Conservation (phyloP, 176 grass and related monocot genomes). For the Oryza australiensis region DNA sequence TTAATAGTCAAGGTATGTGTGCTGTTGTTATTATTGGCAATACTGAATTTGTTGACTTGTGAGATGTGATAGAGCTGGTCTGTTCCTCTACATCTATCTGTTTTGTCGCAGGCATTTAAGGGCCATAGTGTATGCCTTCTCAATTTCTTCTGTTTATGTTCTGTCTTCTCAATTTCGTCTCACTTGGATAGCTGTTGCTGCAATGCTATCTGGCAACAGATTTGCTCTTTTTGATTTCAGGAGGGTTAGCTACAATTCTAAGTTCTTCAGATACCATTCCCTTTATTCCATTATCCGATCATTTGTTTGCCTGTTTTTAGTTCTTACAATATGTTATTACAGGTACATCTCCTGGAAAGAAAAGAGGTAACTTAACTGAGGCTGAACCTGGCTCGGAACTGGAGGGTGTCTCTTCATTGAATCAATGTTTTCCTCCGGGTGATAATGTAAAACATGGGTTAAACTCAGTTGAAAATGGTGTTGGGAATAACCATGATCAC, state of each 20-base stretch:
- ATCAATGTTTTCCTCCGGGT: slow-evolving; percentile 37
- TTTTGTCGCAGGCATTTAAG: background rate
- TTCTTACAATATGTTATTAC: slow-evolving; percentile 52
- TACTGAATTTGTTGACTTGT: background rate
- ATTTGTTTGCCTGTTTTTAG: slow-evolving; percentile 1
- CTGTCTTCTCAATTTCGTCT: background rate
- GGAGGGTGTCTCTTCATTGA: slow-evolving; percentile 33
- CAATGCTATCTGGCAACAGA: slow-evolving; percentile 22
- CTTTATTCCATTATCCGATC: background rate
- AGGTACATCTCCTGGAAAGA: slow-evolving; percentile 44
- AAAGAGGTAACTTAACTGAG: slow-evolving; percentile 22
- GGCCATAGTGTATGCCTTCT: background rate
- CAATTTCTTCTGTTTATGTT: slow-evolving; percentile 8
- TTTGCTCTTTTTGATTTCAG: background rate
- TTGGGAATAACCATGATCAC: slow-evolving; percentile 6
- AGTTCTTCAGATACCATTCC: background rate
- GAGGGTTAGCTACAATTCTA: background rate
- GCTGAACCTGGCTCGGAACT: slow-evolving; percentile 23
- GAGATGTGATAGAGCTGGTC: background rate
- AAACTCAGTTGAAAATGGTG: slow-evolving; percentile 52
- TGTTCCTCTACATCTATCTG: slow-evolving; percentile 19
- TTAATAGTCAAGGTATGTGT: background rate
- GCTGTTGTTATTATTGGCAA: background rate
- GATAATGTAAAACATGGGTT: slow-evolving; percentile 29
- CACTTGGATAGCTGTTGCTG: slow-evolving; percentile 9